These are phyloP conservation scores for Gorgonomyces haynaldii DNA, from an alignment of 192 early-diverging fungal genomes.

Conservation along the genomic window DNA sequence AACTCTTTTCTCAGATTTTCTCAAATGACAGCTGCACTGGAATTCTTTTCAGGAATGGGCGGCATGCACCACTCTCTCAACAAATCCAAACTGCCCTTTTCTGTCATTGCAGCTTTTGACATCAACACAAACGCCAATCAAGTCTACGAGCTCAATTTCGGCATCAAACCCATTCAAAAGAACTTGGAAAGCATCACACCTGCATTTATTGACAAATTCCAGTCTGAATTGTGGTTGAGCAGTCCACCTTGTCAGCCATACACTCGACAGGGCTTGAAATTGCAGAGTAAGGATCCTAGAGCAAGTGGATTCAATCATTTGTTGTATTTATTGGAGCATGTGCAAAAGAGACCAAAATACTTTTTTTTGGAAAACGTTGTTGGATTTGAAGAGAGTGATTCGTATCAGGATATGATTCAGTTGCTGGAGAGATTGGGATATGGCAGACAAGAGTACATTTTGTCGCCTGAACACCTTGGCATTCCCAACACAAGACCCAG, in stretches of 20 bases:
- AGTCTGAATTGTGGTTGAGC: constrained; percentile 75
- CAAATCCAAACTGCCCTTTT: constrained; percentile 39
- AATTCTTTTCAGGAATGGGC: constrained; percentile 63
- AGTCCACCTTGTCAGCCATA: constrained; percentile 84
- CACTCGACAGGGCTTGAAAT: constrained; percentile 57
- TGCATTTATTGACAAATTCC: constrained; percentile 41
- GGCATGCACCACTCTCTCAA: constrained; percentile 60
- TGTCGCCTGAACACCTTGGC: constrained; percentile 38
- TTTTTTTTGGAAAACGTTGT: constrained; percentile 52
- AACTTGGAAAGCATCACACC: constrained; percentile 14
- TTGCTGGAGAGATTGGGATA: constrained; percentile 29
- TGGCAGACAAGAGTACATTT: constrained; percentile 25
- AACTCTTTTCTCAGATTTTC: too few relatives aligned
- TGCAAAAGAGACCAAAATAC: constrained; percentile 21
- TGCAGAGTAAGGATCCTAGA: constrained; percentile 47
- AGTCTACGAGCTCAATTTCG: constrained; percentile 35
- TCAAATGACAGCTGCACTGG: constrained; percentile 26
- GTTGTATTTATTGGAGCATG: constrained; percentile 20
- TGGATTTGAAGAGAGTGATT: constrained; percentile 32
- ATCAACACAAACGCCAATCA: constrained; percentile 83
- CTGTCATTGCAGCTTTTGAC: constrained; percentile 84
- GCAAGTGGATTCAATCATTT: constrained; percentile 32
- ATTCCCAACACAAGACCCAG: constrained; percentile 41
- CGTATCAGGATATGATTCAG: constrained; percentile 18
- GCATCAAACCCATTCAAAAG: constrained; percentile 15